phyloP scores from a whole-genome alignment of 495 filamentous ascomycete genomes.

The Aspergillus nanangensis region DNA sequence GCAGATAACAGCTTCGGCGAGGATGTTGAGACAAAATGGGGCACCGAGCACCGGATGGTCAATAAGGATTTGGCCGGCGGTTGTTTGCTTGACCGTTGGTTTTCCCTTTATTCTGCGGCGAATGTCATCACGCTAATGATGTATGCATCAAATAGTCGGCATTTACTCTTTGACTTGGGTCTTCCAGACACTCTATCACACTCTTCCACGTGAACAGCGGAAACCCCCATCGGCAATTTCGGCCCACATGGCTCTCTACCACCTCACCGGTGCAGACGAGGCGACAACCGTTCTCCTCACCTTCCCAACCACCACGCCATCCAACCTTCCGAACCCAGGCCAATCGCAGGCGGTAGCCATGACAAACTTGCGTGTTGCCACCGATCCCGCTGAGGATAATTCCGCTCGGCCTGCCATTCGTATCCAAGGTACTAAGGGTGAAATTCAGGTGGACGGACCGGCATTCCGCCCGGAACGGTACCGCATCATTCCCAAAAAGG shows the following conservation, averaged over 20 bases:
- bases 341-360: conserved; percentile 71
- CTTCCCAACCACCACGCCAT: conserved; percentile 63
- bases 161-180: conserved; percentile 92
- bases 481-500: conserved; percentile 48
- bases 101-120: neutral
- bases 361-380: conserved; percentile 64
- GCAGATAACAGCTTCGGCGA: conserved; percentile 62
- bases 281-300: conserved; percentile 72
- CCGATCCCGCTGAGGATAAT: conserved; percentile 60
- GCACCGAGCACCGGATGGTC: conserved; percentile 70
- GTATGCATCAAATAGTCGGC: conserved; percentile 48
- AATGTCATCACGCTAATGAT: neutral
- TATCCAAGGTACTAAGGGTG: conserved; percentile 82
- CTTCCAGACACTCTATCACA: conserved; percentile 86
- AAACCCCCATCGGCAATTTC: conserved; percentile 52
- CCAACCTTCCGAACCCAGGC: conserved; percentile 26
- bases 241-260: conserved; percentile 69
- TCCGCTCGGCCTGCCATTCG: conserved; percentile 64
- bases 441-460: conserved; percentile 76
- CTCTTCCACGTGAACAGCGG: conserved; percentile 53
- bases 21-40: conserved; percentile 49
- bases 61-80: conserved; percentile 85
- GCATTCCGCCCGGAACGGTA: conserved; percentile 67
- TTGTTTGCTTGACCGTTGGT: conserved; percentile 66
- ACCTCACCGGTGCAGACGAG: conserved; percentile 77